Percentiles rank a stretch among this genome's conserved stretches.
Evolutionary conservation across 768 basidiomycete genomes (phyloP).

Genomic region (Psilocybe tampanensis): DNA sequence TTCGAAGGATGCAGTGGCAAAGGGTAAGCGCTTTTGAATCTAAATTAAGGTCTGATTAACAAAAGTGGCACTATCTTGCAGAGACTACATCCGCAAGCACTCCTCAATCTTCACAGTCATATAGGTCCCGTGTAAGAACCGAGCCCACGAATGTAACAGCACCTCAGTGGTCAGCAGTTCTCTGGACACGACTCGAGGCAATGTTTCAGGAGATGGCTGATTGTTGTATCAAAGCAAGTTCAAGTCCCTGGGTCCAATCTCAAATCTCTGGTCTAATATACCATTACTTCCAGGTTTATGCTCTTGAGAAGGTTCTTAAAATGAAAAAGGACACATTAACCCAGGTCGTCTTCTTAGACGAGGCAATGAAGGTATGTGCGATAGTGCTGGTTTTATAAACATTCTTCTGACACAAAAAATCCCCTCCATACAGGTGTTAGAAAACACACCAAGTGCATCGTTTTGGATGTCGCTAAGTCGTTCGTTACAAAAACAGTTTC

Average conservation of each 20-base stretch:
- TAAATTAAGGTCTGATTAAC: constrained; percentile 12
- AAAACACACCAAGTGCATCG: constrained; percentile 86
- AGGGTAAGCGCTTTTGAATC: constrained; percentile 51
- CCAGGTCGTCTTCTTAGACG: constrained; percentile 83
- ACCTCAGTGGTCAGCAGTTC: constrained; percentile 80
- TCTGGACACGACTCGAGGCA: constrained; percentile 81
- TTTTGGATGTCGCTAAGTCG: constrained; percentile 89
- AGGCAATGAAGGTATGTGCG: constrained; percentile 79
- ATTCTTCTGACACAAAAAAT: background rate
- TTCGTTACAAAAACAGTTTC: constrained; percentile 79
- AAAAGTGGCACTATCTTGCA: background rate
- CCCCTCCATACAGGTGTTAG: constrained; percentile 58
- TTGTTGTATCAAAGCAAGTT: constrained; percentile 81
- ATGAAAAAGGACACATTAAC: constrained; percentile 84
- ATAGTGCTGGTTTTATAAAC: background rate
- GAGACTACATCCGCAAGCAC: constrained; percentile 22
- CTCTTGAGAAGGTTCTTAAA: constrained; percentile 89
- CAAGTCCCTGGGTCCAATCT: background rate
- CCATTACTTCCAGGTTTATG: constrained; percentile 70
- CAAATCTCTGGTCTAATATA: background rate
- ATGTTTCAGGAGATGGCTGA: constrained; percentile 89
- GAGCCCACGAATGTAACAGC: constrained; percentile 90
- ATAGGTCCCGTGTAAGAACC: constrained; percentile 85
- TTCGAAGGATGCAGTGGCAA: constrained; percentile 80
- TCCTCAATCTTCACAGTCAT: constrained; percentile 49